Evolutionary conservation across 1,139 yeast species (phyloP), one percentile per base, ranked within the genome.

Genomic region (Blastobotrys illinoisensis): DNA sequence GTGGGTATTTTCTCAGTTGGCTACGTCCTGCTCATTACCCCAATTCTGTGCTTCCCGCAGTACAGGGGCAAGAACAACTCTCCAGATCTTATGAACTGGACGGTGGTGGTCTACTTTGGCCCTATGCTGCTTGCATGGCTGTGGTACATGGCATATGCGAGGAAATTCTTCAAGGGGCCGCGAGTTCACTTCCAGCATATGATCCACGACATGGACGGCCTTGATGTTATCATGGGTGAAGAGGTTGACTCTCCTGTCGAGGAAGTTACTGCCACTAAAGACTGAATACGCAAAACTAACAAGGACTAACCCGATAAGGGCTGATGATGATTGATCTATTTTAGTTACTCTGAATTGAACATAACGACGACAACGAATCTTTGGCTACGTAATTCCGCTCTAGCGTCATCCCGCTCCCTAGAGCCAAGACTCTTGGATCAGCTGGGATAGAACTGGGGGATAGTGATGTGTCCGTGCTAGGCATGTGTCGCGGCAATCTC

Each of bases 31-130:
- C 71, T 83, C 36, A 84, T 85, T 88, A 76, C 81, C 54, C 88
- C 88, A 44, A 79, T 85, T 54, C 75, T 85, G 64, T 81, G 86
- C 65, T 80, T 84, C 79, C 89, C 89, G 43, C 72, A 74, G 56
- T 74, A 71, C 47, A 71, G 83, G 82, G 57, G 55, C 47, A 23
- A 20, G 18, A 49, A 20, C 18, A 20, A 21, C 6, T 13, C 48
- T 13, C 48, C 48, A 28, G 48, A 21, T 3, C 13, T 26, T 7
- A 84, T 84, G 88, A 84, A 83, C 70, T 84, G 87, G 85, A 85
- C 88, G 0, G 77, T 72, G 16, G 75, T 83, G 48, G 87, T 83
- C 16, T 83, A 77, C 65, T 82, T 81, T 61, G 88, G 86, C 1
- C 81, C 86, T 5, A 71, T 83, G 75, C 62, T 79, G 21, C 53